Evolutionary conservation across 345 rosid species (phyloP), one percentile per base, ranked within the genome.

Genomic region (Brassica rapa): DNA sequence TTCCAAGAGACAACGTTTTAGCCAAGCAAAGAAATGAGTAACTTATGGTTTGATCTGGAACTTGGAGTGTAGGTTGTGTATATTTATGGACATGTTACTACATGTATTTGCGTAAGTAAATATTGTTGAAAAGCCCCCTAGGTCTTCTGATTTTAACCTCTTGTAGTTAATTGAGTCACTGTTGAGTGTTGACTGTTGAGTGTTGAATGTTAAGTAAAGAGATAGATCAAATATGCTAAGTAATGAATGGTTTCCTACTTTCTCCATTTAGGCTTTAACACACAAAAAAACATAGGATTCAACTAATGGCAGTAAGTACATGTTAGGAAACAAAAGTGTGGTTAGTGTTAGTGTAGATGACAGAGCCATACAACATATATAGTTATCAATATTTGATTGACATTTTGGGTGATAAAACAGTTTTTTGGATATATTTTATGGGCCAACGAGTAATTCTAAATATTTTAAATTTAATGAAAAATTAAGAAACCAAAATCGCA

Each of bases 21-120:
- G 62, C 72, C 73, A 66, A 73, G 27, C 24, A 43, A 72, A 46
- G 65, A 27, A 49, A 68, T 11, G 46, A 25, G 32, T 4, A 39
- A n/a, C 7, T 29, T 57, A 72, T 73, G 63, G 46, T 43, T 43
- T 78, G 66, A 57, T 57, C 0, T 65, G 29, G 68, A 78, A 30
- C 53, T 66, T 72, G 77, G 43, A 55, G 63, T 30, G 30, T 29
- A 43, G 69, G 23, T 62, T 61, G 57, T 67, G 27, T 60, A 10
- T 67, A 24, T 59, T 19, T 78, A 57, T 66, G 56, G 21, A 61
- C 35, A 73, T 68, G 70, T 59, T 72, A 72, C 56, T 21, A 32
- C 73, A 57, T 30, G 25, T 24, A 65, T 24, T 39, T 37, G 46
- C 30, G 19, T 19, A 71, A 19, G 9, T 75, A 55, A 12, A 65